These are phyloP conservation scores for Tubosaeta brunneosetosa DNA, from an alignment of 768 basidiomycete genomes.

Conservation along the genomic window DNA sequence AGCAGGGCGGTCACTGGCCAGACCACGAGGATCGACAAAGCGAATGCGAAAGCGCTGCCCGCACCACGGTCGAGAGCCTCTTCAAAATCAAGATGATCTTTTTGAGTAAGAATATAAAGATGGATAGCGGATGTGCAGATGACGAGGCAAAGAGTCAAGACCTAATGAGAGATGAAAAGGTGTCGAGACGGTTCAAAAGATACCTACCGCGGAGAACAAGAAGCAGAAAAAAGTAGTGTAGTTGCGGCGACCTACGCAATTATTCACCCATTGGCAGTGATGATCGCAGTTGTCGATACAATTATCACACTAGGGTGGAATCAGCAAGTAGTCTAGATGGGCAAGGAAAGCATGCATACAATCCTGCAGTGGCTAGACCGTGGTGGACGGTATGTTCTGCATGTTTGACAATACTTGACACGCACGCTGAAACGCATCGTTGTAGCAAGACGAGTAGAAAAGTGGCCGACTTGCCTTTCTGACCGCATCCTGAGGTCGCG, in stretches of 20 bases:
- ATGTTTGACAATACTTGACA: slow-evolving; percentile 92
- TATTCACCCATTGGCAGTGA: slow-evolving; percentile 90
- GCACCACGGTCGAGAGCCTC: slow-evolving; percentile 47
- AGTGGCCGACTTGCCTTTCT: slow-evolving; percentile 55
- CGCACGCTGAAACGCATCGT: slow-evolving; percentile 53
- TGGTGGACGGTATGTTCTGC: slow-evolving; percentile 88
- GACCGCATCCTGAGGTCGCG: slow-evolving; percentile 75
- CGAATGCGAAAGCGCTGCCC: slow-evolving; percentile 81
- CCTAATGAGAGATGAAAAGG: slow-evolving; percentile 38
- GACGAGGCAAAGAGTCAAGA: slow-evolving; percentile 67
- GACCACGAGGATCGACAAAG: slow-evolving; percentile 63
- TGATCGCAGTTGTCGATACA: slow-evolving; percentile 96
- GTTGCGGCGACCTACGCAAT: slow-evolving; percentile 92
- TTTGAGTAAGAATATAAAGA: slow-evolving; percentile 60
- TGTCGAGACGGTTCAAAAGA: neutral
- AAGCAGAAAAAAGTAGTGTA: slow-evolving; percentile 91
- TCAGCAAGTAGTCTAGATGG: neutral
- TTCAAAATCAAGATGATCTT: slow-evolving; percentile 45
- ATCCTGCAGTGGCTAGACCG: slow-evolving; percentile 94
- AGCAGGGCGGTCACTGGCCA: slow-evolving; percentile 82
- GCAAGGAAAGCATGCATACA: slow-evolving; percentile 38
- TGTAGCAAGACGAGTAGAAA: neutral
- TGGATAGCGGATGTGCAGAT: slow-evolving; percentile 83
- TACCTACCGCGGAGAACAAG: slow-evolving; percentile 68
- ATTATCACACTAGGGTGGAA: slow-evolving; percentile 74